Conservation (phyloP, 257 asterid species). For the Penstemon davidsonii region DNA sequence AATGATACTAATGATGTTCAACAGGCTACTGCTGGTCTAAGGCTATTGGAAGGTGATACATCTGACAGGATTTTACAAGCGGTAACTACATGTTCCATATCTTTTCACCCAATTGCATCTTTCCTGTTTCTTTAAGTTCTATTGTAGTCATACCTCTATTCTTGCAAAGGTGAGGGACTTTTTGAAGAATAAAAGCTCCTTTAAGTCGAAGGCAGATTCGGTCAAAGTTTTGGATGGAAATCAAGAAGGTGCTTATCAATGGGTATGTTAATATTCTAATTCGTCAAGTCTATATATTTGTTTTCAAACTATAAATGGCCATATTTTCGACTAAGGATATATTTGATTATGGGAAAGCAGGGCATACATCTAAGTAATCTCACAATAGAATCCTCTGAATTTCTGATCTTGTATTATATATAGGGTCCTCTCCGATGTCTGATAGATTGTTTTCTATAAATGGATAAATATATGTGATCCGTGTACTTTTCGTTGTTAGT, state of each 20-base stretch:
- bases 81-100: slow-evolving; percentile 42
- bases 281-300: slow-evolving; percentile 2
- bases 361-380: background rate
- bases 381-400: background rate
- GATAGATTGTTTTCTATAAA: no score
- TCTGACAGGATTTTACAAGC: slow-evolving; percentile 78
- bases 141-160: slow-evolving; percentile 23
- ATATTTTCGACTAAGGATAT: no score
- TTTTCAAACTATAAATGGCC: background rate
- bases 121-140: slow-evolving; percentile 2
- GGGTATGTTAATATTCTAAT: slow-evolving; percentile 51
- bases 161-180: slow-evolving; percentile 65
- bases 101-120: background rate
- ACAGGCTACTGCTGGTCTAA: slow-evolving; percentile 93
- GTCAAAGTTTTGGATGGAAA: slow-evolving; percentile 71
- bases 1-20: slow-evolving; percentile 28
- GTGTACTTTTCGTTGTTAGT: no score
- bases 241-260: slow-evolving; percentile 80
- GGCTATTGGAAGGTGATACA: slow-evolving; percentile 75
- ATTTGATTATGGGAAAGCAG: background rate
- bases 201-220: slow-evolving; percentile 65
- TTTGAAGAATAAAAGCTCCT: slow-evolving; percentile 61
- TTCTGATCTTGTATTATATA: background rate
- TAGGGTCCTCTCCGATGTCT: no score
- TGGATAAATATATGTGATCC: no score